Evolutionary conservation across 768 basidiomycete genomes (phyloP), one percentile per base, ranked within the genome.

Genomic region (Dentipellis sp.): DNA sequence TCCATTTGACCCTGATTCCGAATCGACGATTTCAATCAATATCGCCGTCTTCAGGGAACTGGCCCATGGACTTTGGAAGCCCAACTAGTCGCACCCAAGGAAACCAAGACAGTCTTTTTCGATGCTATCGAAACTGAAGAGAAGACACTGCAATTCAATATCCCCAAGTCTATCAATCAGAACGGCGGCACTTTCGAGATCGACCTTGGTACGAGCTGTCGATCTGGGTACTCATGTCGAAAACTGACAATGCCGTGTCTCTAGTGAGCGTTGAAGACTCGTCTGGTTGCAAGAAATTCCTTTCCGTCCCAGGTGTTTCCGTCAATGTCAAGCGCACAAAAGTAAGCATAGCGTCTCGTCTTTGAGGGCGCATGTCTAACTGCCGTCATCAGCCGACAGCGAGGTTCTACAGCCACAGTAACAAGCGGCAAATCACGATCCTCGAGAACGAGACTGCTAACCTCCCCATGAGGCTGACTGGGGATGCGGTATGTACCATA

Each of bases 1-100:
- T 3, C 29, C 6, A 29, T 6, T 29, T 29, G 3, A 6, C 29
- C 6, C 6, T 29, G 29, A 22, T 14, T 21, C 21, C 11, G 38
- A 36, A 29, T 2, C 61, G 17, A 58, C 59, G 2, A 57, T 45
- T 12, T 10, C 39, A 10, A 51, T 55, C 10, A 22, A 23, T 22
- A 12, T 46, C 50, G 12, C 19, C 22, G 12, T 14, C n/a, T n/a
- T 3, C 52, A 94, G 88, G 97, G 97, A 50, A 88, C 84, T 4
- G 82, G 89, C 4, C 95, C 97, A 1, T 95, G 94, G 88, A 89
- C 81, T 63, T 66, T 98, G 29, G 88, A 89, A 49, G 72, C 94
- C 21, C 88, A 92, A 63, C 73, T 92, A 11, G 86, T 90, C 39
- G 88, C 88, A 5, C 83, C 87, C 4, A 79, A 79, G 53, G 78